Evolutionary conservation across 768 basidiomycete species (phyloP), one percentile per base, ranked within the genome.

Genomic region (Saitozyma sp.): DNA sequence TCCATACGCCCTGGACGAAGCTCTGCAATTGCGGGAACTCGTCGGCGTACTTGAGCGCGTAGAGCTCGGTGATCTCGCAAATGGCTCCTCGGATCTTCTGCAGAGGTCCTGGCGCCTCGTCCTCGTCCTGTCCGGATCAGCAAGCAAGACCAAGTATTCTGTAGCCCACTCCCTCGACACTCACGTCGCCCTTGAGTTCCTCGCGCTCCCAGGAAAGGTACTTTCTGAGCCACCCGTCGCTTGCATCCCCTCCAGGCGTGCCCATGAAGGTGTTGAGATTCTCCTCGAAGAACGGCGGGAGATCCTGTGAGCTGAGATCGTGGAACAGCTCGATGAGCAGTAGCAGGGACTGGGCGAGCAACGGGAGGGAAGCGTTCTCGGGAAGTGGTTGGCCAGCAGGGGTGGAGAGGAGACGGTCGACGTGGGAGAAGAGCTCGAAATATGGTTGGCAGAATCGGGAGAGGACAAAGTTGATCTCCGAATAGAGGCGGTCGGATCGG

Each of bases 251-350:
- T 0, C 81, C 81, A 11, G 48, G 59, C 29, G 67, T 67, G 4
- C 84, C 87, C 78, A 97, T 96, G 78, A 95, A 96, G 63, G 89
- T 85, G 17, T 84, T 82, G 62, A 93, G 86, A 37, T 86, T 82
- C 72, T 98, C 96, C 76, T 99, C 96, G 70, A 99, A 88, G 67
- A 87, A 89, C 13, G 92, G 92, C 5, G 94, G 96, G 16, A 98
- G 83, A 80, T 99, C 96, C 67, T 98, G 95, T 68, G 90, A 90
- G 2, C 89, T 92, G 66, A 99, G 86, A 79, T 98, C 96, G 72
- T 93, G 89, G 82, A 89, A 98, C 29, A 98, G 86, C 42, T 94
- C 90, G 16, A 89, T 83, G 14, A 96, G 83, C 8, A 92, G 83
- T 17, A 88, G 85, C 84, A 91, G 87, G 0, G 85, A 84, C 65